These are phyloP conservation scores for Mortierella antarctica DNA, from an alignment of 192 early-diverging fungal species.

Conservation along the genomic window DNA sequence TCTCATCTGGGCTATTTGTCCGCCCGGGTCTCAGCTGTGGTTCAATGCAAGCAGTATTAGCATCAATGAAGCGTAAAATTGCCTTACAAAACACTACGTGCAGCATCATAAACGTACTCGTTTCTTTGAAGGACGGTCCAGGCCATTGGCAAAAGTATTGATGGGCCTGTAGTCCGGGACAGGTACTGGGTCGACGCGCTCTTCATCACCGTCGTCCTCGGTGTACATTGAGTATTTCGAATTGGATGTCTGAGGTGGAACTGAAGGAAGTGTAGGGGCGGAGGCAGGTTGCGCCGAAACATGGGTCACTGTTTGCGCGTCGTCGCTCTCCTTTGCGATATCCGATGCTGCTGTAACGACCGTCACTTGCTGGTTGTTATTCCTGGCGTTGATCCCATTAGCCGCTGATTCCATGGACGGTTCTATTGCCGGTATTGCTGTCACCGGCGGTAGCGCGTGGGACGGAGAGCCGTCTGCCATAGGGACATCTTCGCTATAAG, in stretches of 20 bases:
- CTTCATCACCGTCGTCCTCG: constrained; percentile 27
- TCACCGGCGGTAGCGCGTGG: neutral
- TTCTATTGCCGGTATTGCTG: neutral
- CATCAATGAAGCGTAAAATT: neutral
- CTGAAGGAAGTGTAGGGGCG: neutral
- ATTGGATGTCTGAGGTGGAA: neutral
- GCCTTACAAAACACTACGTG: too few species aligned
- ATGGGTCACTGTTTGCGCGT: neutral
- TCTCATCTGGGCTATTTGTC: neutral
- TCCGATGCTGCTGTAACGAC: neutral
- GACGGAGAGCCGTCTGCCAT: too few species aligned
- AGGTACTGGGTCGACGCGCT: constrained; percentile 8
- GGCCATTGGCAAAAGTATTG: constrained; percentile 12
- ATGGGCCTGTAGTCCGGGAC: neutral
- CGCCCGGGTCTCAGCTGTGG: too few species aligned
- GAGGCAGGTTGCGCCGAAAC: neutral
- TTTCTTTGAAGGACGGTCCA: constrained; percentile 31
- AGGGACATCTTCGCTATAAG: too few species aligned
- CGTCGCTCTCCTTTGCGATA: neutral
- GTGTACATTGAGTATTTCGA: constrained; percentile 18
- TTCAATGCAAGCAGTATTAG: too few species aligned
- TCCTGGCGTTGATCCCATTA: too few species aligned
- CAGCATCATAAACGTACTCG: neutral
- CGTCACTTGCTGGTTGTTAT: neutral
- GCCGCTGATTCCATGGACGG: too few species aligned